Conservation (phyloP, 2,329 filamentous ascomycete species). For the Penicillium sumatraense region DNA sequence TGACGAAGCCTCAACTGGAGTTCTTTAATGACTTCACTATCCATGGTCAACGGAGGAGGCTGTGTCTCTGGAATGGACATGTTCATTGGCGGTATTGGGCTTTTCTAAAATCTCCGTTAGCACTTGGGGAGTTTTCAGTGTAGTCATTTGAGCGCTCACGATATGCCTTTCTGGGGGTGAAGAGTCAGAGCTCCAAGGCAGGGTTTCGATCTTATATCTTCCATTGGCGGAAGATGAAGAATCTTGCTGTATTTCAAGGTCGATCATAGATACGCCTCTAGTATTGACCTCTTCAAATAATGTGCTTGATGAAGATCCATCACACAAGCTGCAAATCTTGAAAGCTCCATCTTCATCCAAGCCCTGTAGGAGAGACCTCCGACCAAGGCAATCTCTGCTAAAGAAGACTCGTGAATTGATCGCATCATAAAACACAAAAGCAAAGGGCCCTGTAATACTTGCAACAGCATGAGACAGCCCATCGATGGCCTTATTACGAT, state of each 20-base stretch:
- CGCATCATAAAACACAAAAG: constrained; percentile 81
- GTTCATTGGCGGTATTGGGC: constrained; percentile 53
- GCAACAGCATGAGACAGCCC: constrained; percentile 56
- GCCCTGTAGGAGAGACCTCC: constrained; percentile 74
- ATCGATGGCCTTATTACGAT: constrained; percentile 26
- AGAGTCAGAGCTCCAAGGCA: constrained; percentile 34
- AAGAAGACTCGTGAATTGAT: constrained; percentile 69
- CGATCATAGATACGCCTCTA: constrained; percentile 75
- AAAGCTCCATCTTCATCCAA: constrained; percentile 57
- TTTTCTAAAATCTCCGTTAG: constrained; percentile 33
- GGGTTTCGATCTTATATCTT: constrained; percentile 27
- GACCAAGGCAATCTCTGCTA: constrained; percentile 83
- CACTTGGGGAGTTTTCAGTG: too few species aligned
- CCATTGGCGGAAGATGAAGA: constrained; percentile 12
- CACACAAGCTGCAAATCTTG: constrained; percentile 73
- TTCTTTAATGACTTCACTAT: constrained; percentile 57
- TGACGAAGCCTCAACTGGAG: constrained; percentile 61
- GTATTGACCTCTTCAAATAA: constrained; percentile 82
- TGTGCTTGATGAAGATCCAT: constrained; percentile 48
- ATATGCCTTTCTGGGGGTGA: constrained; percentile 22
- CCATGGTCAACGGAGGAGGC: constrained; percentile 35
- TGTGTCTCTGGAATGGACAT: constrained; percentile 35
- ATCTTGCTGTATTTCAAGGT: constrained; percentile 48
- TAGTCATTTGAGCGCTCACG: constrained; percentile 20
- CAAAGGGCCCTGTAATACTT: constrained; percentile 79